These are phyloP conservation scores for Nakazawaea molendinolei DNA, from an alignment of 805 yeast species.

Conservation along the genomic window DNA sequence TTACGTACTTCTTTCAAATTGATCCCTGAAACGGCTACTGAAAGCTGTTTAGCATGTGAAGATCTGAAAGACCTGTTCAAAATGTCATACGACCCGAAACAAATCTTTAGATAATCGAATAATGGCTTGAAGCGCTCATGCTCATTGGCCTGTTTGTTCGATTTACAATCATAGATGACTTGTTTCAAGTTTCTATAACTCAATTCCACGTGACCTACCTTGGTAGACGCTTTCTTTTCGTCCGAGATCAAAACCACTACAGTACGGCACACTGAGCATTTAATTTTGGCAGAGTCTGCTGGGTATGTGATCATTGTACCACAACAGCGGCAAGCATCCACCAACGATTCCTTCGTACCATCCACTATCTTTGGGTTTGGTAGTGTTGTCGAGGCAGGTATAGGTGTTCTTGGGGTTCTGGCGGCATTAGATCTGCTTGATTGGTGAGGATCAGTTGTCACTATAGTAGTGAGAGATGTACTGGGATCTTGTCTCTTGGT, in stretches of 20 bases:
- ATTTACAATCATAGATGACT: slow-evolving; percentile 29
- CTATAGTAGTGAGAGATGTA: background rate
- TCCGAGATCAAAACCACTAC: no score
- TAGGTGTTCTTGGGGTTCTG: no score
- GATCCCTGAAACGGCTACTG: slow-evolving; percentile 41
- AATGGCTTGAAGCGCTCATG: slow-evolving; percentile 39
- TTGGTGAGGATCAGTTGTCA: background rate
- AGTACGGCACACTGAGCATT: slow-evolving; percentile 58
- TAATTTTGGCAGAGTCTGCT: slow-evolving; percentile 30
- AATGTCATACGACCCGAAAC: slow-evolving; percentile 40
- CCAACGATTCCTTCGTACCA: slow-evolving; percentile 11
- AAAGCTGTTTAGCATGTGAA: slow-evolving; percentile 16
- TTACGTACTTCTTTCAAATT: slow-evolving; percentile 39
- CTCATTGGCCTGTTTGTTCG: slow-evolving; percentile 10
- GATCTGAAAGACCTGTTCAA: slow-evolving; percentile 52
- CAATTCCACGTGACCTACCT: slow-evolving; percentile 12
- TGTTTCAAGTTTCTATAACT: slow-evolving; percentile 28
- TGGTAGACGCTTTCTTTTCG: no score
- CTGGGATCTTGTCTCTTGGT: slow-evolving; percentile 7
- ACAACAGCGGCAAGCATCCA: slow-evolving; percentile 38
- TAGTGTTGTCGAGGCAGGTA: no score
- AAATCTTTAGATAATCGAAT: slow-evolving; percentile 35
- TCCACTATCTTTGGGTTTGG: no score
- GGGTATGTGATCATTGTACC: slow-evolving; percentile 37
- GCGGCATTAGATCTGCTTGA: background rate